Conservation (phyloP, 2,329 filamentous ascomycete species). For the Trichoderma brevicompactum region DNA sequence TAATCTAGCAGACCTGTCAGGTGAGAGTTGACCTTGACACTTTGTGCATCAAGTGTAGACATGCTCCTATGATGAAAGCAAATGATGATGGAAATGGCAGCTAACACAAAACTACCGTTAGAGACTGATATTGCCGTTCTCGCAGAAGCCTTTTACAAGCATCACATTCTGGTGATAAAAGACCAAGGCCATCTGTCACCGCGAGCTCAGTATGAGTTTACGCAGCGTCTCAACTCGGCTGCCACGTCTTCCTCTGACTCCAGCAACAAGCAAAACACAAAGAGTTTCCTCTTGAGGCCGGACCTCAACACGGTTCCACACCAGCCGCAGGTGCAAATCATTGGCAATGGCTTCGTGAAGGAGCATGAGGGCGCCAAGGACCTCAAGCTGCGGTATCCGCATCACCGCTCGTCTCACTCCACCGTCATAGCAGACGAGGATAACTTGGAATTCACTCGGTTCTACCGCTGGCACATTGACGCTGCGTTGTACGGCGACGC, state of each 20-base stretch:
- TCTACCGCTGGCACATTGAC: conserved; percentile 13
- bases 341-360: conserved; percentile 4
- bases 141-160: no score
- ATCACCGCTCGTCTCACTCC: no score
- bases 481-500: neutral
- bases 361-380: neutral
- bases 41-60: no score
- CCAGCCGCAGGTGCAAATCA: conserved; percentile 7
- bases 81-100: no score
- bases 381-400: neutral
- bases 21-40: no score
- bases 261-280: neutral
- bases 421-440: no score
- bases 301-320: conserved; percentile 3
- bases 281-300: neutral
- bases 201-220: neutral
- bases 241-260: neutral
- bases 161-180: neutral
- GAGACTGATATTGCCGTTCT: no score
- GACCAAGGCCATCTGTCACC: neutral
- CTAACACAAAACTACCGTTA: no score
- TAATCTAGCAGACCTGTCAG: no score
- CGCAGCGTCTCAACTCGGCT: neutral
- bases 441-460: neutral
- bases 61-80: no score